Evolutionary conservation across 2,329 filamentous ascomycete genomes (phyloP).

Genomic region (Raffaelea ambrosiae): DNA sequence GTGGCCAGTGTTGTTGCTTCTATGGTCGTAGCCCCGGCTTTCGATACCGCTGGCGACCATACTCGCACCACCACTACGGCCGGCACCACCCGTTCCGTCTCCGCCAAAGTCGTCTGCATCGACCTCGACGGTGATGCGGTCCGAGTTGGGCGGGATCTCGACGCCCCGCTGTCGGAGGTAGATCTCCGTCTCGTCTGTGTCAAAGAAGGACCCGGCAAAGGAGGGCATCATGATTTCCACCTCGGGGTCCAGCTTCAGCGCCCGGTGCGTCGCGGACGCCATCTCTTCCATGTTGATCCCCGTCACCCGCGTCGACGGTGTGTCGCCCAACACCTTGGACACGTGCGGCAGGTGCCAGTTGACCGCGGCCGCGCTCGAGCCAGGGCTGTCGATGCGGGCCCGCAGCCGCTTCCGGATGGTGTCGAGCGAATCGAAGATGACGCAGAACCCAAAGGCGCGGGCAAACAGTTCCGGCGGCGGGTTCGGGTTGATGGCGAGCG

Average conservation of each 20-base stretch:
- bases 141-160: slow-evolving; percentile 49
- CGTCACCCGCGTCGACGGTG: slow-evolving; percentile 2
- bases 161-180: slow-evolving; percentile 61
- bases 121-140: slow-evolving; percentile 53
- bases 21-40: not conserved
- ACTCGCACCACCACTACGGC: too few relatives aligned
- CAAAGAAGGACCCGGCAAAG: slow-evolving; percentile 68
- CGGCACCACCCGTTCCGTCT: slow-evolving; percentile 1
- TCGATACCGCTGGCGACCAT: not conserved
- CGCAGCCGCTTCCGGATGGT: slow-evolving; percentile 34
- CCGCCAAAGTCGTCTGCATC: slow-evolving; percentile 32
- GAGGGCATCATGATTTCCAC: slow-evolving; percentile 49
- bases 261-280: slow-evolving; percentile 27
- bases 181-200: slow-evolving; percentile 66
- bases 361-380: slow-evolving; percentile 58
- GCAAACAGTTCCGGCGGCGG: slow-evolving; percentile 39
- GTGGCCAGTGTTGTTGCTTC: not conserved
- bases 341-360: slow-evolving; percentile 44
- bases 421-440: slow-evolving; percentile 48
- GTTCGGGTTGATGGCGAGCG: slow-evolving; percentile 42
- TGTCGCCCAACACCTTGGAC: slow-evolving; percentile 13
- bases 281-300: slow-evolving; percentile 11
- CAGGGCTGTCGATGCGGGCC: slow-evolving; percentile 37
- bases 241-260: slow-evolving; percentile 30
- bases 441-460: slow-evolving; percentile 62